phyloP scores from a whole-genome alignment of 352 stramenopile species.

The Detonula confervacea region DNA sequence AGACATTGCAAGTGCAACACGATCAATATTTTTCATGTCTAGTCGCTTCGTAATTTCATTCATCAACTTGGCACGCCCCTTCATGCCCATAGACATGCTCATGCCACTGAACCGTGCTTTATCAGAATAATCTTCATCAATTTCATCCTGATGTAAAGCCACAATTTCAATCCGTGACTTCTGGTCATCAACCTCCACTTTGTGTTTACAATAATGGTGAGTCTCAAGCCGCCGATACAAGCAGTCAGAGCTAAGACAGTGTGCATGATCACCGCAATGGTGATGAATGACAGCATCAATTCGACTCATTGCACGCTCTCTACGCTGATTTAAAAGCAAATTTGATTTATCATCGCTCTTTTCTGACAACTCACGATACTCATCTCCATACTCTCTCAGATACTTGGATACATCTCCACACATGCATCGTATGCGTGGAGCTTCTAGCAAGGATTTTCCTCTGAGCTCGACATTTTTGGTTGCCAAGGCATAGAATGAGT shows the following conservation, averaged over 20 bases:
- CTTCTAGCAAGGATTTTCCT: slow-evolving; percentile 17
- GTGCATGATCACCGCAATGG: slow-evolving; percentile 15
- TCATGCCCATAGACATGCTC: slow-evolving; percentile 19
- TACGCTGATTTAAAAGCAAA: not conserved
- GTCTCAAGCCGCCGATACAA: not conserved
- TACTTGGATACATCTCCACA: not conserved
- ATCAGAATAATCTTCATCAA: slow-evolving; percentile 4
- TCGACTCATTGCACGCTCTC: not conserved
- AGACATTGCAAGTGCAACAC: slow-evolving; percentile 8
- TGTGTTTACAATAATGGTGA: not conserved
- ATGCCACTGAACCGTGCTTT: slow-evolving; percentile 4
- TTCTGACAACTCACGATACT: not conserved
- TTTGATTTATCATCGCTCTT: not conserved
- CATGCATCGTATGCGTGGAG: slow-evolving; percentile 6
- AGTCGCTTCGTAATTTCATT: slow-evolving; percentile 26
- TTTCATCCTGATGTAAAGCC: not conserved
- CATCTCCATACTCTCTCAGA: slow-evolving; percentile 10
- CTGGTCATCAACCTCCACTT: not conserved
- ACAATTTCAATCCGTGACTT: slow-evolving; percentile 8
- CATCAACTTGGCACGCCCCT: not conserved
- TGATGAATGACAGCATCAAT: slow-evolving; percentile 16
- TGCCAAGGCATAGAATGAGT: slow-evolving; percentile 10
- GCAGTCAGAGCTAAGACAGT: slow-evolving; percentile 1
- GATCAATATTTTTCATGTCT: slow-evolving; percentile 20
- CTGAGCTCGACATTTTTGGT: slow-evolving; percentile 4